Base-by-base conservation (phyloP, 768 basidiomycete genomes). In the Leucocoprinus birnbaumii region DNA sequence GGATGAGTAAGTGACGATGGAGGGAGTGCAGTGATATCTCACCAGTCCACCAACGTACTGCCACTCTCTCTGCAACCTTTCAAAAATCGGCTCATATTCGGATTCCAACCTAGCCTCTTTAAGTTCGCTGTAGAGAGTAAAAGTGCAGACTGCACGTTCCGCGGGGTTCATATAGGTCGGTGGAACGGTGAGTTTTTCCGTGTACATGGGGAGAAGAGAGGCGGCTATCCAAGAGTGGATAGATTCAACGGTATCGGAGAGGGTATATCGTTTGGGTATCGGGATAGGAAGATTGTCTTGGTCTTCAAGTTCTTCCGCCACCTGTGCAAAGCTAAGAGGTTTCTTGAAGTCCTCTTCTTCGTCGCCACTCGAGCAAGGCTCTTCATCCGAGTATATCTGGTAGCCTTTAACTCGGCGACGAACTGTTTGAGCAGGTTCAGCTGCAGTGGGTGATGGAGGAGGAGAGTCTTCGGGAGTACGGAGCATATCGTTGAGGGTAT, bases 31-130 rank as follows among this genome's bases (percentile, higher is more conserved):
- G 24, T 40, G 22, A 24, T n/a, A 21, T 72, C 81, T 59, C 57
- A 87, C 82, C 63, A 83, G 70, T 34, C 78, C 84, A n/a, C 84
- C 86, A 14, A 81, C 71, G 43, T 79, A 84, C 4, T 78, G 79
- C 87, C 87, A 89, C 59, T 89, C 87, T 24, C 70, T 69, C 57
- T 80, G 71, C 21, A 88, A 60, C 38, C 80, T 66, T 2, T 55
- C 57, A 45, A 83, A 72, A 2, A 86, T 63, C 11, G 66, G 66
- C 43, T 86, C 83, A 50, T 73, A 85, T 8, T 84, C 73, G 1
- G 75, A 76, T 49, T 83, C 77, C 10, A 60, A 51, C 2, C 57
- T 53, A 3, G 82, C 84, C 19, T 73, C 70, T 38, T 75, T 73
- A 34, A 89, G 68, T 54, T 85, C 83, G 2, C 70, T 66, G 57